These are phyloP conservation scores for Tympanopsis confertula DNA, from an alignment of 2,329 filamentous ascomycete genomes.

Conservation along the genomic window DNA sequence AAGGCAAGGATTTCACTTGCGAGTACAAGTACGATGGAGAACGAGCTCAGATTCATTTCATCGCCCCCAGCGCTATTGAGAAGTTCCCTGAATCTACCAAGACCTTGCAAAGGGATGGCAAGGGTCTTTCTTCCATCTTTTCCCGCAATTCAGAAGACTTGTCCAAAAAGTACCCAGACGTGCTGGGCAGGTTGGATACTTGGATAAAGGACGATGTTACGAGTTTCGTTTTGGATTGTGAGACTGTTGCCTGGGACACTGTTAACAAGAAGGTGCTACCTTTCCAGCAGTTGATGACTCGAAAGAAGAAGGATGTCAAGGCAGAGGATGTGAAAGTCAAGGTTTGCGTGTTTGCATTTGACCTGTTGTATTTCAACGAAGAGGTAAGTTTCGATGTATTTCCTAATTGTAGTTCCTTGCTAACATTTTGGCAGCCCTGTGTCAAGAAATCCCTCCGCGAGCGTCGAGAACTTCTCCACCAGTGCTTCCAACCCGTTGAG, in stretches of 20 bases:
- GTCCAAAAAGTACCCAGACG: conserved; percentile 95
- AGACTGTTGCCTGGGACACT: conserved; percentile 95
- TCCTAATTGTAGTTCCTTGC: not conserved
- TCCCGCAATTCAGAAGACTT: conserved; percentile 94
- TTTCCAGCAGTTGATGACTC: conserved; percentile 96
- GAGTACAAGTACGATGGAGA: conserved; percentile 99
- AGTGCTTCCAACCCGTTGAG: conserved; percentile 66
- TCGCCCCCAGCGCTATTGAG: conserved; percentile 65
- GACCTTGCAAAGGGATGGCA: conserved; percentile 24
- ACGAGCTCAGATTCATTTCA: conserved; percentile 95
- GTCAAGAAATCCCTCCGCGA: conserved; percentile 81
- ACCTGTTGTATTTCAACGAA: conserved; percentile 85
- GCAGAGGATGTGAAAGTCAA: conserved; percentile 91
- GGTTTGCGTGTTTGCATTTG: conserved; percentile 94
- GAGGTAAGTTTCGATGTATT: conserved; percentile 30
- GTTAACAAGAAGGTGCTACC: conserved; percentile 88
- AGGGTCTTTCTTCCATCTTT: conserved; percentile 83
- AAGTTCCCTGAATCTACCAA: not conserved
- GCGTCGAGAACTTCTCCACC: conserved; percentile 62
- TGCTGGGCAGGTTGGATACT: conserved; percentile 71
- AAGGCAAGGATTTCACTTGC: conserved; percentile 89
- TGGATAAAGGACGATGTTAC: conserved; percentile 87
- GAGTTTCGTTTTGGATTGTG: conserved; percentile 96
- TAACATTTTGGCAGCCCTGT: conserved; percentile 31
- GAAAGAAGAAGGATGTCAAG: conserved; percentile 95